Percentiles rank a stretch among this genome's conserved stretches.
These are phyloP conservation scores for Paraphoma chrysanthemicola DNA, from an alignment of 2,329 filamentous ascomycete species.

Conservation along the genomic window DNA sequence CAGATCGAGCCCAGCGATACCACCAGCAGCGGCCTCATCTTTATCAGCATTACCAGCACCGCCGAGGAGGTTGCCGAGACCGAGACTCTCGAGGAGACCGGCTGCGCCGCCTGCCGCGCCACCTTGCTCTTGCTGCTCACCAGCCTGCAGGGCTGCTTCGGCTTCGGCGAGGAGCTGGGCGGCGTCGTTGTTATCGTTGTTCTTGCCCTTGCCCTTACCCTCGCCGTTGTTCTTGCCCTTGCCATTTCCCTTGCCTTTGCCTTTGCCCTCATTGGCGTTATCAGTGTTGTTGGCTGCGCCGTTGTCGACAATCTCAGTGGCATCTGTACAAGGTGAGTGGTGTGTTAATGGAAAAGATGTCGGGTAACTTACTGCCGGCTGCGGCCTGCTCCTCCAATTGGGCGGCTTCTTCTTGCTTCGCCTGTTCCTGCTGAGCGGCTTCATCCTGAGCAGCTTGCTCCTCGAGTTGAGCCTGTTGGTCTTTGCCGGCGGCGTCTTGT, in stretches of 20 bases:
- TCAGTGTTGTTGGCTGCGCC: constrained; percentile 9
- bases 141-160: constrained; percentile 12
- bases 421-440: neutral
- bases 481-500: too few relatives aligned
- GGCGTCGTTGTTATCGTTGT: constrained; percentile 3
- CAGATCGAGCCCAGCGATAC: constrained; percentile 7
- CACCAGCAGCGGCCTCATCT: constrained; percentile 1
- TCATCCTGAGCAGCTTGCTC: neutral
- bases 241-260: constrained; percentile 13
- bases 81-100: constrained; percentile 4
- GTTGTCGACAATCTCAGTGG: constrained; percentile 2
- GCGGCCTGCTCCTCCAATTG: constrained; percentile 11
- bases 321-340: neutral
- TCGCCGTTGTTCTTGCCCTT: constrained; percentile 10
- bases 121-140: constrained; percentile 12
- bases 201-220: constrained; percentile 17
- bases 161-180: constrained; percentile 8
- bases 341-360: neutral
- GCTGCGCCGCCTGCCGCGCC: constrained; percentile 3
- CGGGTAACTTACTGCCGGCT: constrained; percentile 16
- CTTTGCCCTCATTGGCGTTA: constrained; percentile 9
- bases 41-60: neutral
- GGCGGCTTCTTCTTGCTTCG: constrained; percentile 3
- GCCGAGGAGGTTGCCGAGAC: constrained; percentile 11
- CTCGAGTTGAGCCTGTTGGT: neutral